Base-by-base conservation (phyloP, 257 asterid genomes). In the Jacaranda mimosifolia region DNA sequence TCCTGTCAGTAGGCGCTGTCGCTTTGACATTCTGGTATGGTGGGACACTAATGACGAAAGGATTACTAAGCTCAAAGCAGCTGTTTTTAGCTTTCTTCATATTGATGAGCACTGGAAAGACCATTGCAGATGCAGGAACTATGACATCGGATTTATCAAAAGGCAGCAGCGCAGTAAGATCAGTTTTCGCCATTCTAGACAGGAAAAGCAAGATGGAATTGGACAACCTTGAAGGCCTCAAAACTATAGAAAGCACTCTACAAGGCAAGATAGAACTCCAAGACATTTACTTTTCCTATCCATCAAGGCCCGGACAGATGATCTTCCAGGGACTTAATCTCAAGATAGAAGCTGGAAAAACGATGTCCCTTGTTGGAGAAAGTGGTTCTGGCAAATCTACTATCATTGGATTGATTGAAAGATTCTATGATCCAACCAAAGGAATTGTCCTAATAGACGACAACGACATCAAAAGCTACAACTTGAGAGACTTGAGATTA, bases 311-410 rank as follows among this genome's bases (percentile, higher is more conserved):
- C 5, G 83, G 80, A 21, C 84, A 73, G 40, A 67, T 86, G 81
- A 79, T 87, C 56, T 64, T 89, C 69, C 82, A 77, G 13, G 91
- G 85, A 32, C 51, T 87, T 32, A 83, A 64, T 58, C 74, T 86
- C 38, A 80, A 14, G 71, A 79, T 86, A 2, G 81, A 85, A 46
- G 87, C 87, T 11, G 89, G 95, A 65, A 82, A 73, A 39, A 74
- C 75, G 9, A 75, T 79, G 19, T 91, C 90, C 1, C 74, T 90
- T 1, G 89, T 84, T 0, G 91, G 91, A 6, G 87, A 80, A 52
- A 90, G 91, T 78, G 94, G 92, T 8, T 87, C 83, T 0, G 95
- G 95, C 6, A 87, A 87, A 73, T 90, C 92, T 36, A 87, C 90
- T 0, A 77, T 85, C 40, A 79, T 87, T 26, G 82, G 80, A 53